A percentile compares a stretch with the other conserved stretches of the same genome.
Evolutionary conservation across 306 rosid genomes (phyloP).

Genomic region (Fragaria ananassa): DNA sequence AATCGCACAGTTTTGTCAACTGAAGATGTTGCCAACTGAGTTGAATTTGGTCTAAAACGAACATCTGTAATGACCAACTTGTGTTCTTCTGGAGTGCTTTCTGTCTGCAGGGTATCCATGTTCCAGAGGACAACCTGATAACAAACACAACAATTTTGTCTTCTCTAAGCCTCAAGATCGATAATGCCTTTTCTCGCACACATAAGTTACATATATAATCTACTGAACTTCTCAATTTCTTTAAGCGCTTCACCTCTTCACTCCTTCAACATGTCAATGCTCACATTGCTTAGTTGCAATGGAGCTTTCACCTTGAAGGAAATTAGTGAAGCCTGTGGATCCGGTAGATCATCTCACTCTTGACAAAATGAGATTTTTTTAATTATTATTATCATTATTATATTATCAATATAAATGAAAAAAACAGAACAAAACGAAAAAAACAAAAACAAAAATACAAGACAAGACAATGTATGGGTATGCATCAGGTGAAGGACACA

Average conservation of each 20-base stretch:
- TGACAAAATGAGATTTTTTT: background rate
- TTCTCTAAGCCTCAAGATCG: background rate
- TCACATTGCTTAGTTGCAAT: background rate
- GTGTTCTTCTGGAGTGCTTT: constrained; percentile 76
- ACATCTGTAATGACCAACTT: constrained; percentile 70
- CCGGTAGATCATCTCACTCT: background rate
- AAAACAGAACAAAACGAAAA: too few species aligned
- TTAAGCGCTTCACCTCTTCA: background rate
- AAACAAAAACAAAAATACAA: background rate
- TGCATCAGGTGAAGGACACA: background rate
- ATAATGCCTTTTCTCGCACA: background rate
- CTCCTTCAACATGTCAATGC: background rate
- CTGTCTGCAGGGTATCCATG: constrained; percentile 79
- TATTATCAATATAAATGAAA: too few species aligned
- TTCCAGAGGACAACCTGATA: constrained; percentile 85
- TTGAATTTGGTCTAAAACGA: constrained; percentile 88
- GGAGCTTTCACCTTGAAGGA: background rate
- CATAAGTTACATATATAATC: background rate
- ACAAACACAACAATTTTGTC: constrained; percentile 16
- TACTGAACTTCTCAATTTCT: background rate
- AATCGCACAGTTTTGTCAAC: constrained; percentile 73
- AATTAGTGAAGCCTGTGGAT: background rate
- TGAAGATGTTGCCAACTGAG: constrained; percentile 89
- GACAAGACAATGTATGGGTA: background rate
- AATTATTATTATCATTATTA: background rate